A percentile compares a stretch with the other conserved stretches of the same genome.
These are phyloP conservation scores for Entomortierella beljakovae DNA, from an alignment of 192 early-diverging fungal genomes.

Conservation along the genomic window DNA sequence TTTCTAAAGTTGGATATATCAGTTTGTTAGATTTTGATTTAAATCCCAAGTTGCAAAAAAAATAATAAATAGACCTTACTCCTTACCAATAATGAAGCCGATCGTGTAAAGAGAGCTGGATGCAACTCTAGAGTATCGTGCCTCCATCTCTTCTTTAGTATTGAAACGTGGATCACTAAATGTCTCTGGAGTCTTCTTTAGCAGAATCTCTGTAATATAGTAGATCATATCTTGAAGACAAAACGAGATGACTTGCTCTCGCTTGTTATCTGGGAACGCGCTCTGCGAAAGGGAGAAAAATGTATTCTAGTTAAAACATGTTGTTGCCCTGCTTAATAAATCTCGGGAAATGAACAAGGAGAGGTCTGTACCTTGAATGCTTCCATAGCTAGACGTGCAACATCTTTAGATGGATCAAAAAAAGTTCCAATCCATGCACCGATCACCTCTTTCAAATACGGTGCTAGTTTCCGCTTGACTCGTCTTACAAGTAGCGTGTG, in stretches of 20 bases:
- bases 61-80: background rate
- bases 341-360: background rate
- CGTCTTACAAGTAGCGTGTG: slow-evolving; percentile 76
- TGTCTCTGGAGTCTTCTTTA: slow-evolving; percentile 84
- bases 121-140: slow-evolving; percentile 77
- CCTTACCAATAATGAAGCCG: slow-evolving; percentile 61
- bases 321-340: too few species aligned
- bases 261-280: slow-evolving; percentile 86
- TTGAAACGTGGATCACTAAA: slow-evolving; percentile 83
- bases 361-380: slow-evolving; percentile 71
- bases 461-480: slow-evolving; percentile 80
- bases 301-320: too few species aligned
- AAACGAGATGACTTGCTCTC: slow-evolving; percentile 78
- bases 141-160: slow-evolving; percentile 78
- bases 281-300: slow-evolving; percentile 54
- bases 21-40: background rate
- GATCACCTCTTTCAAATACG: slow-evolving; percentile 83
- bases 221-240: slow-evolving; percentile 80
- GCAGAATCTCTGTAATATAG: slow-evolving; percentile 74
- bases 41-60: background rate
- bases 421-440: slow-evolving; percentile 85
- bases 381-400: slow-evolving; percentile 68
- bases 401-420: slow-evolving; percentile 88
- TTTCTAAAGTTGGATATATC: slow-evolving; percentile 31
- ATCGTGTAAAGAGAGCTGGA: slow-evolving; percentile 70